These are phyloP conservation scores for Backusella liffmaniae DNA, from an alignment of 192 early-diverging fungal genomes.

Conservation along the genomic window DNA sequence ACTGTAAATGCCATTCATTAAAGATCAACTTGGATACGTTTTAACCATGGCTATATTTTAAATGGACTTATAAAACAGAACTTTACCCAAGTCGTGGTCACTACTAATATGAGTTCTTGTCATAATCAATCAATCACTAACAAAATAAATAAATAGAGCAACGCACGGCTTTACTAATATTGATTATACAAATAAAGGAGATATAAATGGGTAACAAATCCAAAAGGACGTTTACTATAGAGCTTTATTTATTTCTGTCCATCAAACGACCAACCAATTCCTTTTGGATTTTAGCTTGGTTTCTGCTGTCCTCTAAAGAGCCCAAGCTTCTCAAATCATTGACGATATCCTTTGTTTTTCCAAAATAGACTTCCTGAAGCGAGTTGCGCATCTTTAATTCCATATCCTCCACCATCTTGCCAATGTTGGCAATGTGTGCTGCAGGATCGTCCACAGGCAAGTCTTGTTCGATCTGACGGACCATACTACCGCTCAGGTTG, in stretches of 20 bases:
- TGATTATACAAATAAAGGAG: no score
- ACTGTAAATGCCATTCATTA: no score
- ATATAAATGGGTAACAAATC: no score
- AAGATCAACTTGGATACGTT: no score
- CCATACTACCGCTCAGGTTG: slow-evolving; percentile 91
- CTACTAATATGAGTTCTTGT: no score
- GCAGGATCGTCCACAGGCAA: slow-evolving; percentile 67
- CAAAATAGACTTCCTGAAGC: slow-evolving; percentile 95
- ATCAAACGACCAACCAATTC: slow-evolving; percentile 78
- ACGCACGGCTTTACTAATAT: no score
- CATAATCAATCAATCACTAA: no score
- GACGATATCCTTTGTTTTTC: slow-evolving; percentile 95
- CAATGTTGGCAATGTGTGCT: slow-evolving; percentile 92
- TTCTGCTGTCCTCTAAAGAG: slow-evolving; percentile 72
- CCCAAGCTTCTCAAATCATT: slow-evolving; percentile 85
- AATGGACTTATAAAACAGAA: no score
- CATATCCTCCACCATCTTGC: slow-evolving; percentile 97
- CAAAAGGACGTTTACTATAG: background rate
- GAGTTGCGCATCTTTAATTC: slow-evolving; percentile 96
- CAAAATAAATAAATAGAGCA: no score
- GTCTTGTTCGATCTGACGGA: slow-evolving; percentile 91
- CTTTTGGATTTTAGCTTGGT: slow-evolving; percentile 75
- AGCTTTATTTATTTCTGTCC: slow-evolving; percentile 26
- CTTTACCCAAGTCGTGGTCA: no score
- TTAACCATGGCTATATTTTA: no score